phyloP scores from a whole-genome alignment of 2,329 filamentous ascomycete species.

The Ophiostoma perfectum region DNA sequence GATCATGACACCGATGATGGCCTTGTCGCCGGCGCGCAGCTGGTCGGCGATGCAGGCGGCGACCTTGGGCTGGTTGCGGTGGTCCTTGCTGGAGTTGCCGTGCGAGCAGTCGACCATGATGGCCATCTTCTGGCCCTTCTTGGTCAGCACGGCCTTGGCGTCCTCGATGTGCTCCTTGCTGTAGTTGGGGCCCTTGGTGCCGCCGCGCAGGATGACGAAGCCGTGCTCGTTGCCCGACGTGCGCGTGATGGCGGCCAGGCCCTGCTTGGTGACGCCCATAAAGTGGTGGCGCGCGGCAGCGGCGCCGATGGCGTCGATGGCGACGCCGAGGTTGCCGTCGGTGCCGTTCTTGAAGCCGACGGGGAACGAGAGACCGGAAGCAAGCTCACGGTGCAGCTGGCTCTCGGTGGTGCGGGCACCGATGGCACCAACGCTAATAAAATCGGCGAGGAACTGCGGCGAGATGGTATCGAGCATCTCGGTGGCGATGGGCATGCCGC shows the following conservation, averaged over 20 bases:
- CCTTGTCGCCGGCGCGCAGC: constrained; percentile 77
- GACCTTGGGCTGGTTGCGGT: constrained; percentile 94
- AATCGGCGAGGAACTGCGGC: constrained; percentile 92
- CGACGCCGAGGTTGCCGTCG: constrained; percentile 82
- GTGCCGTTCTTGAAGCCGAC: constrained; percentile 99
- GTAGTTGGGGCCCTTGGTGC: constrained; percentile 88
- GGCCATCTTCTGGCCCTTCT: constrained; percentile 79
- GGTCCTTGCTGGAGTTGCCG: constrained; percentile 96
- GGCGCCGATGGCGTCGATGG: constrained; percentile 91
- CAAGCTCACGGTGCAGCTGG: constrained; percentile 92
- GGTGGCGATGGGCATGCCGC: constrained; percentile 88
- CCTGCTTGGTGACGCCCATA: constrained; percentile 97
- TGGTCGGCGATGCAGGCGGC: constrained; percentile 77
- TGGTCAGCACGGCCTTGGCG: constrained; percentile 68
- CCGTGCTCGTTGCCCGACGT: constrained; percentile 94
- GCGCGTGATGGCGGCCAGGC: constrained; percentile 87
- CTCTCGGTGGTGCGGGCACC: constrained; percentile 94
- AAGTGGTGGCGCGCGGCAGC: constrained; percentile 88
- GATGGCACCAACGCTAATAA: constrained; percentile 92
- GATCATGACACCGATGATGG: constrained; percentile 96
- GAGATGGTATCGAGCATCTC: constrained; percentile 99
- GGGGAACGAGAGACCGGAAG: constrained; percentile 90
- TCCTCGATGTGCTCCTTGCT: constrained; percentile 76
- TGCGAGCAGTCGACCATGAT: constrained; percentile 99
- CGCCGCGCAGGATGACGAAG: constrained; percentile 91